Evolutionary conservation across 164 flowering plant genomes (phyloP).

Genomic region (Stephania cephalantha): DNA sequence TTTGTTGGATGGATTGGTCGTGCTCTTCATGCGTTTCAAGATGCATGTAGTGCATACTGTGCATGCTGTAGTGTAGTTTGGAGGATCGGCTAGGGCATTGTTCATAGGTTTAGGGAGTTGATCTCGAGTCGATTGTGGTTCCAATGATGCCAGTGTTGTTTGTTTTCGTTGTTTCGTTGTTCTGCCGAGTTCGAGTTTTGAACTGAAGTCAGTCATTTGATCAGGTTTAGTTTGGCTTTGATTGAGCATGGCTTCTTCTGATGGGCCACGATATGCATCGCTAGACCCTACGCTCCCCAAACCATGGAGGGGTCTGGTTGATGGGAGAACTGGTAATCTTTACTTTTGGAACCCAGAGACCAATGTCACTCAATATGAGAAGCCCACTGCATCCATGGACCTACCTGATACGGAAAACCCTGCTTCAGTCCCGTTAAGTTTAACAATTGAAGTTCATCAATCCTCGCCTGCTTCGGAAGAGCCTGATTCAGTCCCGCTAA

Average conservation of each 20-base stretch:
- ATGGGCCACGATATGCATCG: constrained; percentile 69
- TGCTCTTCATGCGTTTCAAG: neutral
- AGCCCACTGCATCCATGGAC: constrained; percentile 36
- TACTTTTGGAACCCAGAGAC: constrained; percentile 96
- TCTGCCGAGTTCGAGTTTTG: neutral
- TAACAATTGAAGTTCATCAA: constrained; percentile 46
- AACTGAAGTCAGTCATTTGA: neutral
- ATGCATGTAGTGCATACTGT: neutral
- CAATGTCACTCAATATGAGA: constrained; percentile 90
- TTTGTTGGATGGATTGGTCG: neutral
- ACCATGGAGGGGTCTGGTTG: constrained; percentile 92
- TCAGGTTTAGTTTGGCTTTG: neutral
- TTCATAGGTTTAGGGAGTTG: neutral
- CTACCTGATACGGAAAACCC: constrained; percentile 23
- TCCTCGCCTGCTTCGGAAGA: constrained; percentile 31
- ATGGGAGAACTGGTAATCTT: constrained; percentile 78
- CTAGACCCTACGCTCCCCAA: constrained; percentile 88
- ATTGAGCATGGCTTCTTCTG: constrained; percentile 16
- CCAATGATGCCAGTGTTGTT: neutral
- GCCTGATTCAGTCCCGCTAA: constrained; percentile 25
- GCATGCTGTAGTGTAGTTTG: neutral
- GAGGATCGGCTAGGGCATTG: neutral
- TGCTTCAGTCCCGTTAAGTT: constrained; percentile 29
- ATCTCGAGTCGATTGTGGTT: neutral
- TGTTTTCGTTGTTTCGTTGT: neutral